phyloP scores from a whole-genome alignment of 2,329 filamentous ascomycete genomes.

The Diaporthe nobilis region DNA sequence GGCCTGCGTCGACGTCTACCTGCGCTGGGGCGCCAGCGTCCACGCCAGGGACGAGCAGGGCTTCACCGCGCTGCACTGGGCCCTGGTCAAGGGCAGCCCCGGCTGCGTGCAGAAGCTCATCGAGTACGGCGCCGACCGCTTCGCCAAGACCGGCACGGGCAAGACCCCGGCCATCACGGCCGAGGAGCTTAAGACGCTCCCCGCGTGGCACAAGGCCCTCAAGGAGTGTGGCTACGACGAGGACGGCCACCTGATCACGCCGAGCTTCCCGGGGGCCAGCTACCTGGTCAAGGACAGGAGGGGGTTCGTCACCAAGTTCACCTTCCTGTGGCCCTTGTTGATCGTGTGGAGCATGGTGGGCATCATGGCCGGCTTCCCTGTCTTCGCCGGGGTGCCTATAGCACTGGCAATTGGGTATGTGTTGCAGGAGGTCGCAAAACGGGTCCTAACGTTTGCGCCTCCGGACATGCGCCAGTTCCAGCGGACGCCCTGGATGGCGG shows the following conservation, averaged over 20 bases:
- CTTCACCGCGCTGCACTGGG: constrained; percentile 97
- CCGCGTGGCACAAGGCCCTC: constrained; percentile 86
- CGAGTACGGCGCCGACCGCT: constrained; percentile 95
- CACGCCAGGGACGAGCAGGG: constrained; percentile 92
- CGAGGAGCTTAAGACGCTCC: constrained; percentile 87
- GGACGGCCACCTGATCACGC: constrained; percentile 78
- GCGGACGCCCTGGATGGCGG: constrained; percentile 94
- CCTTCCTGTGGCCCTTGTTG: constrained; percentile 90
- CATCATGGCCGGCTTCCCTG: constrained; percentile 79
- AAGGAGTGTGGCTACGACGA: constrained; percentile 87
- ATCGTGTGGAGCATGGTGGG: constrained; percentile 80
- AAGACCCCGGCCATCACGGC: constrained; percentile 92
- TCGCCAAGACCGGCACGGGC: constrained; percentile 88
- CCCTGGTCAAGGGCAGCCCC: constrained; percentile 91
- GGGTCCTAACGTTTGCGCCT: constrained; percentile 85
- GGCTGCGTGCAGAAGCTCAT: constrained; percentile 93
- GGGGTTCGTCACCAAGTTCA: constrained; percentile 84
- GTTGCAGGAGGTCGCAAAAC: constrained; percentile 83
- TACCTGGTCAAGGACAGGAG: constrained; percentile 83
- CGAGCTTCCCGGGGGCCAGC: constrained; percentile 80
- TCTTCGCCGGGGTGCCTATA: constrained; percentile 83
- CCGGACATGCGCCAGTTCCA: constrained; percentile 91
- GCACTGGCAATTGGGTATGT: constrained; percentile 76
- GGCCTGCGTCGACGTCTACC: constrained; percentile 89
- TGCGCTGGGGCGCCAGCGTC: constrained; percentile 96